These are phyloP conservation scores for Mikania micrantha DNA, from an alignment of 129 eudicot genomes.

Conservation along the genomic window DNA sequence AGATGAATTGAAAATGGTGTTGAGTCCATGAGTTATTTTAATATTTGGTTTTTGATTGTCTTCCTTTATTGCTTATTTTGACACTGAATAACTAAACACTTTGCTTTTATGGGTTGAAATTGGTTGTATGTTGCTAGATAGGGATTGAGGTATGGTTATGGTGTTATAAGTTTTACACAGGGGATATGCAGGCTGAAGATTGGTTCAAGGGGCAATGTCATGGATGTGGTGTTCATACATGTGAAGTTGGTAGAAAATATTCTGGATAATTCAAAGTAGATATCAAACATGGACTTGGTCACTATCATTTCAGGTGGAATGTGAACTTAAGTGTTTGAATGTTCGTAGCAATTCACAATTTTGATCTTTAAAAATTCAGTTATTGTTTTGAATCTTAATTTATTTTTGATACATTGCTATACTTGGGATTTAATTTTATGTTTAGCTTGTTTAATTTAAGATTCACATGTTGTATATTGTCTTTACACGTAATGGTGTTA, in stretches of 20 bases:
- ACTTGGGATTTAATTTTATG: neutral
- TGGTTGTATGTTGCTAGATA: too few species aligned
- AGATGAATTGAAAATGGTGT: too few species aligned
- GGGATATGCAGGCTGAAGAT: constrained; percentile 71
- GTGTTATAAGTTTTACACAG: constrained; percentile 73
- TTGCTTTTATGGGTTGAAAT: too few species aligned
- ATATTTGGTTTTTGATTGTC: too few species aligned
- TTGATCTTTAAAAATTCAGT: neutral
- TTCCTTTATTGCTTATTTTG: too few species aligned
- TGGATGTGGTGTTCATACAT: constrained; percentile 70
- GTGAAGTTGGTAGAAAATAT: constrained; percentile 76
- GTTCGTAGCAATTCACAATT: neutral
- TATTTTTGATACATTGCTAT: neutral
- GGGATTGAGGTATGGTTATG: constrained; percentile 77
- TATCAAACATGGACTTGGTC: constrained; percentile 83
- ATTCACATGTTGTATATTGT: too few species aligned
- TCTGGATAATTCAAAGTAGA: constrained; percentile 71
- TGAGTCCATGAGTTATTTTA: too few species aligned
- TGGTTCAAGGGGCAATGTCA: constrained; percentile 88
- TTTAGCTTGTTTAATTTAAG: neutral
- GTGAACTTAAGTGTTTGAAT: neutral
- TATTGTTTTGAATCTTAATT: neutral
- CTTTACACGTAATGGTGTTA: too few species aligned
- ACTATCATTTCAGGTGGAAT: constrained; percentile 77
- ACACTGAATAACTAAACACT: too few species aligned